These are phyloP conservation scores for Cyathus pygmaeus DNA, from an alignment of 1,284 basidiomycete species.

Conservation along the genomic window DNA sequence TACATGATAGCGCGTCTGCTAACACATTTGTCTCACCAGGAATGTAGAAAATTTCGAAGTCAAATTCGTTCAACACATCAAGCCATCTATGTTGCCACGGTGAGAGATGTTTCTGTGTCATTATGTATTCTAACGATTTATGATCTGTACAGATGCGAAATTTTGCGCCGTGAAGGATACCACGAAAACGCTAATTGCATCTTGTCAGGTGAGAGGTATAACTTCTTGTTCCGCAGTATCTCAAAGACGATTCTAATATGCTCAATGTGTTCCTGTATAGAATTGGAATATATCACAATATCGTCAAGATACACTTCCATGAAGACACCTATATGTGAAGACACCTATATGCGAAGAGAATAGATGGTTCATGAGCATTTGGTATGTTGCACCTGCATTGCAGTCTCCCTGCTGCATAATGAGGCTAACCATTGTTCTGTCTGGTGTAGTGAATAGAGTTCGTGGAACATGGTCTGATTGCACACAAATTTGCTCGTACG, in stretches of 20 bases:
- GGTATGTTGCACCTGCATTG: slow-evolving; percentile 3
- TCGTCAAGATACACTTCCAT: slow-evolving; percentile 20
- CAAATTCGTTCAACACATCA: slow-evolving; percentile 40
- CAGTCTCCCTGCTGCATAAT: slow-evolving; percentile 41
- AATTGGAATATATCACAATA: slow-evolving; percentile 23
- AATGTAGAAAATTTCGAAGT: slow-evolving; percentile 43
- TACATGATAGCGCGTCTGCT: slow-evolving; percentile 45
- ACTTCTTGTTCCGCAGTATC: slow-evolving; percentile 20
- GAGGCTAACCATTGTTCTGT: slow-evolving; percentile 43
- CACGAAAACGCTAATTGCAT: slow-evolving; percentile 20
- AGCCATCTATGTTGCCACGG: slow-evolving; percentile 20
- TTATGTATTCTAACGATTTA: slow-evolving; percentile 37
- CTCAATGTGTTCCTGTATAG: slow-evolving; percentile 40
- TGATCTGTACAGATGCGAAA: slow-evolving; percentile 48
- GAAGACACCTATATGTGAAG: not conserved
- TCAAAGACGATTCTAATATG: slow-evolving; percentile 37
- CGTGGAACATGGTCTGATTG: slow-evolving; percentile 35
- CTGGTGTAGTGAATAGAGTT: slow-evolving; percentile 31
- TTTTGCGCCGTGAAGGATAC: slow-evolving; percentile 34
- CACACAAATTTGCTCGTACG: slow-evolving; percentile 46
- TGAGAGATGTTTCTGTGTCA: slow-evolving; percentile 42
- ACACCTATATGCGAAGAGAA: slow-evolving; percentile 6
- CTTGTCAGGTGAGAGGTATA: slow-evolving; percentile 47
- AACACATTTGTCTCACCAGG: slow-evolving; percentile 40
- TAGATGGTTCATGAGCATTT: slow-evolving; percentile 3